Percentiles rank a stretch among this genome's conserved stretches.
Conservation (phyloP, 2,329 filamentous ascomycete species). For the Colletotrichum abscissum region DNA sequence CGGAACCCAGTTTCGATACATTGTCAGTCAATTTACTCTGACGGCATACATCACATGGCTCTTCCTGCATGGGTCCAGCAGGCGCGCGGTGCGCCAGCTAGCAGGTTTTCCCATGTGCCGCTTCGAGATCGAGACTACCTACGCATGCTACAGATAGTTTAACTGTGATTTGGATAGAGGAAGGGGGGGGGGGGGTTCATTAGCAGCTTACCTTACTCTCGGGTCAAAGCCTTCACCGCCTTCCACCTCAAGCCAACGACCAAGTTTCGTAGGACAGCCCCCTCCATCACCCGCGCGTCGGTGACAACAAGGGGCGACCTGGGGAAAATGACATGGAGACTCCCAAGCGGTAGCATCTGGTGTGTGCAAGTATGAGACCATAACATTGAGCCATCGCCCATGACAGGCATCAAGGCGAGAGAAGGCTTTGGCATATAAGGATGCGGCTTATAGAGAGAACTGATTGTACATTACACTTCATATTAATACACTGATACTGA, state of each 20-base stretch:
- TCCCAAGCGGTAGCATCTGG: background rate
- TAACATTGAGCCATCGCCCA: background rate
- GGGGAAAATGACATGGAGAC: no score
- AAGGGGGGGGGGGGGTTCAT: background rate
- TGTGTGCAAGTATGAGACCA: background rate
- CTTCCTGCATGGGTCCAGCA: background rate
- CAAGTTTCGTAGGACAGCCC: background rate
- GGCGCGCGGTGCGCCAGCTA: background rate
- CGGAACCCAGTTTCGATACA: background rate
- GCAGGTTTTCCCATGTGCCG: background rate
- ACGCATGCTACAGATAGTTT: no score
- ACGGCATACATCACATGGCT: background rate
- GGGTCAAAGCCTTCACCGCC: background rate
- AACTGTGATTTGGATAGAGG: no score
- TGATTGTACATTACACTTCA: conserved; percentile 4
- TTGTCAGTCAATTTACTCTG: background rate
- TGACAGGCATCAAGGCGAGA: background rate
- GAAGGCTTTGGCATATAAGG: background rate
- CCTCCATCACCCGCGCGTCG: no score
- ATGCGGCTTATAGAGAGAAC: background rate
- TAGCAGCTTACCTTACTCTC: background rate
- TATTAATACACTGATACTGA: conserved; percentile 15
- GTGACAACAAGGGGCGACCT: background rate
- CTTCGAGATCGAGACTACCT: background rate
- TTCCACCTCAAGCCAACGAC: background rate